Conservation (phyloP, 2,329 filamentous ascomycete species). For the Fusarium albosuccineum region DNA sequence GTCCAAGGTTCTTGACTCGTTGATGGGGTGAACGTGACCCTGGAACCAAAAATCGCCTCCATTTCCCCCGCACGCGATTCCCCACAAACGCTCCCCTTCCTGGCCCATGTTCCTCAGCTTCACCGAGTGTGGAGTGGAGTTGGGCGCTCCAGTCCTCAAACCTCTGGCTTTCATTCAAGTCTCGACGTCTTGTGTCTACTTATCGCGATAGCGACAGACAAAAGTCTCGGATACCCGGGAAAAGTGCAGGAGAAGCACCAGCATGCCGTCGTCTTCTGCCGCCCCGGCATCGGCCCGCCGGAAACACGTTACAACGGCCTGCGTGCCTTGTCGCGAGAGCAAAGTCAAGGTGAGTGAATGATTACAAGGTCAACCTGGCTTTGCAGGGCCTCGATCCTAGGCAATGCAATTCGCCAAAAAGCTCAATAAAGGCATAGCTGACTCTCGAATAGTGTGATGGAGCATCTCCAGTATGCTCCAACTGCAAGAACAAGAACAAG, state of each 20-base stretch:
- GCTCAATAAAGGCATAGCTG: background rate
- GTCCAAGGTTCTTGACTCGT: background rate
- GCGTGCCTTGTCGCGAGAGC: conserved; percentile 59
- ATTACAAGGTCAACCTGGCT: background rate
- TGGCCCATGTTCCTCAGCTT: background rate
- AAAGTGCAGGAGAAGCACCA: background rate
- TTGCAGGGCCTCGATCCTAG: too few species aligned
- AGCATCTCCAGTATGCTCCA: conserved; percentile 30
- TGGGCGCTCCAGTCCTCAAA: conserved; percentile 6
- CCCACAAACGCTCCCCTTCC: background rate
- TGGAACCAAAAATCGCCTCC: background rate
- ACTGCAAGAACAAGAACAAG: conserved; percentile 36
- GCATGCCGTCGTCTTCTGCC: conserved; percentile 25
- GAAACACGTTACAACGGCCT: conserved; percentile 59
- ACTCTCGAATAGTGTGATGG: conserved; percentile 29
- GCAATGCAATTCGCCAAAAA: background rate
- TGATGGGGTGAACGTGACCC: background rate
- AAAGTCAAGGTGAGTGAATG: conserved; percentile 54
- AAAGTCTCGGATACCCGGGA: too few species aligned
- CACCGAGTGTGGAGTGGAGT: conserved; percentile 9
- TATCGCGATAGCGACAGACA: too few species aligned
- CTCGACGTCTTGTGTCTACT: background rate
- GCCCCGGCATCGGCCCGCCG: conserved; percentile 33
- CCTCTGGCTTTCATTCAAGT: conserved; percentile 5
- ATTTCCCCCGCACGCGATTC: conserved; percentile 5